phyloP scores from a whole-genome alignment of 306 rosid genomes.

The Cucumis cinereus region DNA sequence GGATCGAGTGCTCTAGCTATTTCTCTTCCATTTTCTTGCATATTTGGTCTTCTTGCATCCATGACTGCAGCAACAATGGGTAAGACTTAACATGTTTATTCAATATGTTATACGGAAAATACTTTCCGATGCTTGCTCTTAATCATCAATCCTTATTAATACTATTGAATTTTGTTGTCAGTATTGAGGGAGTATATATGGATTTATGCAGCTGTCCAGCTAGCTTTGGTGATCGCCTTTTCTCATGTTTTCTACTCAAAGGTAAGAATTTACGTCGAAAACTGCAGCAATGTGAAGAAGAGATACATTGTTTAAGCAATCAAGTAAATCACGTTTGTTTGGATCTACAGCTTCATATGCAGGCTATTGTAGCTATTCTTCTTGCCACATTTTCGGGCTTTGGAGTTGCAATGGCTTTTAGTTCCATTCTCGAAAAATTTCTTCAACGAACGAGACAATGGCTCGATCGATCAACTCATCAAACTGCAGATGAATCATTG shows the following conservation, averaged over 20 bases:
- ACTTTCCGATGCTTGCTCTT: background rate
- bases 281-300: background rate
- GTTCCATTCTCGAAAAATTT: slow-evolving; percentile 31
- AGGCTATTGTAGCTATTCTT: slow-evolving; percentile 52
- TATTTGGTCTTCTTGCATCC: slow-evolving; percentile 72
- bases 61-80: slow-evolving; percentile 78
- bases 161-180: slow-evolving; percentile 7
- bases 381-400: slow-evolving; percentile 68
- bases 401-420: slow-evolving; percentile 52
- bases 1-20: slow-evolving; percentile 60
- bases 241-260: slow-evolving; percentile 50
- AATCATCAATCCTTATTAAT: background rate
- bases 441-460: slow-evolving; percentile 27
- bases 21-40: slow-evolving; percentile 73
- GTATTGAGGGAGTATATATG: slow-evolving; percentile 63
- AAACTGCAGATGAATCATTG: slow-evolving; percentile 16
- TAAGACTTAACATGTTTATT: slow-evolving; percentile 16
- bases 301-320: background rate
- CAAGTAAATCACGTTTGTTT: slow-evolving; percentile 1
- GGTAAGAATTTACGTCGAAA: slow-evolving; percentile 28
- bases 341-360: slow-evolving; percentile 41
- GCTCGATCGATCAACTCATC: slow-evolving; percentile 23
- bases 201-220: slow-evolving; percentile 60
- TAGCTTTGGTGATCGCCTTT: slow-evolving; percentile 35
- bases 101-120: background rate